Evolutionary conservation across 106 monocot genomes (phyloP).

Genomic region (Apostasia shenzhenica): DNA sequence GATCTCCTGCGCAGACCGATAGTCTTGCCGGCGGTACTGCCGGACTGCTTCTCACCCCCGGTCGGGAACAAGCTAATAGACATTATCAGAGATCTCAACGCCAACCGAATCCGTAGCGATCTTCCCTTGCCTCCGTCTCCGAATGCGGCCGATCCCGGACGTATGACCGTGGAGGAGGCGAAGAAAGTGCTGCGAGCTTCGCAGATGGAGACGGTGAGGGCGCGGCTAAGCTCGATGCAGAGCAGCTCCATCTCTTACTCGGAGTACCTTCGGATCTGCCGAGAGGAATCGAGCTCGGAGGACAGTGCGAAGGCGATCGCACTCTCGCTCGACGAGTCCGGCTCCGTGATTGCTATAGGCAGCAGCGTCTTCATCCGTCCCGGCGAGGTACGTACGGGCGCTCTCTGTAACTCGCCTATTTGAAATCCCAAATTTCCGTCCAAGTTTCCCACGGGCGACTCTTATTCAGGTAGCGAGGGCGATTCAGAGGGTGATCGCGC

Average conservation of each 20-base stretch:
- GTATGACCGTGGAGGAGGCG: neutral
- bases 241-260: neutral
- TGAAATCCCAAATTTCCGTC: neutral
- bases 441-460: neutral
- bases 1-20: neutral
- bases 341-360: neutral
- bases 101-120: neutral
- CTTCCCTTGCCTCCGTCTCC: neutral
- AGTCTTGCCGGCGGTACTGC: neutral
- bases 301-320: neutral
- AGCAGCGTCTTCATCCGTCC: neutral
- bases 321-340: neutral
- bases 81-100: neutral
- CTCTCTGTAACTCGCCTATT: no score
- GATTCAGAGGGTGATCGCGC: neutral
- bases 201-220: conserved; percentile 1
- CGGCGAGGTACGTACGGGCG: neutral
- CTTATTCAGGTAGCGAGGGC: neutral
- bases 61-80: neutral
- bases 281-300: neutral
- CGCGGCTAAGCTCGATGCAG: neutral
- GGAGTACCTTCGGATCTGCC: neutral
- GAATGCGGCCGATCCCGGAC: neutral
- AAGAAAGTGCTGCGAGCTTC: conserved; percentile 1
- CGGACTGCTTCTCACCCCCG: neutral